Base-by-base conservation (phyloP, 176 grass and related monocot species). In the Pontederia crassipes region DNA sequence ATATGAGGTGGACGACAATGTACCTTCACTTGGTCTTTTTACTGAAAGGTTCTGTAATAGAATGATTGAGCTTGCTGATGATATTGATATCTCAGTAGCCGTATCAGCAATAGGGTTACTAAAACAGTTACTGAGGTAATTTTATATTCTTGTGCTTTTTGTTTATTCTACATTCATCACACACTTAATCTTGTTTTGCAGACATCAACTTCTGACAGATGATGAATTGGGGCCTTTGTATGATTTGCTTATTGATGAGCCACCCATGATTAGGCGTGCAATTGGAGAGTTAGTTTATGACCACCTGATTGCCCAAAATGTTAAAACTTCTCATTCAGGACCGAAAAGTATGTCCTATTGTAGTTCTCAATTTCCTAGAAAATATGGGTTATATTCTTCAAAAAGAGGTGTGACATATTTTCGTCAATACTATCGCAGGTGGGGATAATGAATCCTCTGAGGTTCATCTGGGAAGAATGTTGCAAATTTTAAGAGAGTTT, bases 251-350 rank as follows among this genome's bases (percentile, higher is more conserved):
- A 97, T 97, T 68, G 93, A 97, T 49, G 93, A 97, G 45, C 93
- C 93, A 85, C 87, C 93, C 29, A 61, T 91, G 81, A 97, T 97
- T 45, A 91, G 93, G 81, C 93, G 79, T 68, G 93, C 93, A 47
- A 97, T 97, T 72, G 93, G 93, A 62, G 93, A 97, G 66, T 79
- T 97, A 75, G 93, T 97, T 65, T 97, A 88, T 80, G 93, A 97
- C 74, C 93, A 97, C 56, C 75, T 97, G 58, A 91, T 97, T 65
- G 93, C 81, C 28, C 93, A 97, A 70, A 91, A 91, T 76, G 80
- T 88, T 59, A 97, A 97, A 74, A 91, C 72, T 54, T 85, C 87
- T 77, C 81, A 82, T 52, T 76, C 84, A 2, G 81, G 74, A 72
- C 71, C 62, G 47, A 82, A 61, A 84, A 86, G 93, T 83, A 83